A percentile compares a stretch with the other conserved stretches of the same genome.
phyloP scores from a whole-genome alignment of 2,329 filamentous ascomycete genomes.

The Huntiella bhutanensis region DNA sequence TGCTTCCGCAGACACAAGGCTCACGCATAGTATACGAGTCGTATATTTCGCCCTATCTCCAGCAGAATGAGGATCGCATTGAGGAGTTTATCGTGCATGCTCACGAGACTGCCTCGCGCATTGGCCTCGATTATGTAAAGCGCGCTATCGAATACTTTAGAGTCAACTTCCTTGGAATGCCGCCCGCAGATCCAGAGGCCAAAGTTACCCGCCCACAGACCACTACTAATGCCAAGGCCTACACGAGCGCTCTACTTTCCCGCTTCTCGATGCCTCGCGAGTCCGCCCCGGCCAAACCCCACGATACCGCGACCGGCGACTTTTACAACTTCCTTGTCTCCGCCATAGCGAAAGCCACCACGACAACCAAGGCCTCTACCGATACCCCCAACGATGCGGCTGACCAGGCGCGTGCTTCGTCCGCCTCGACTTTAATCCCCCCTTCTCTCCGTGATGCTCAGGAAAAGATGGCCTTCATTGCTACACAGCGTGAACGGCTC shows the following conservation, averaged over 20 bases:
- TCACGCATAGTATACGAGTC: constrained; percentile 69
- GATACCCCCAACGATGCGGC: constrained; percentile 6
- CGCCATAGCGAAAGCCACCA: constrained; percentile 29
- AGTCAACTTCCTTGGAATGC: constrained; percentile 61
- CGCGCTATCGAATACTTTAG: constrained; percentile 51
- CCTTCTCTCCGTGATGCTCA: constrained; percentile 41
- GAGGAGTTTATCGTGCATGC: constrained; percentile 71
- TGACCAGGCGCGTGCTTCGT: constrained; percentile 1
- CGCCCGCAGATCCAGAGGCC: constrained; percentile 29
- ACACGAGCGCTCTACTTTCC: constrained; percentile 66
- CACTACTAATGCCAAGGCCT: constrained; percentile 32
- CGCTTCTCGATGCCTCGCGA: constrained; percentile 66
- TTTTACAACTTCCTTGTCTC: constrained; percentile 62
- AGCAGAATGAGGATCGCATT: constrained; percentile 71
- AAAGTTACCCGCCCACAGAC: constrained; percentile 22
- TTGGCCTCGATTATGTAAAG: constrained; percentile 60
- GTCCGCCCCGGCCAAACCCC: constrained; percentile 17
- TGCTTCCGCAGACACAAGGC: constrained; percentile 93
- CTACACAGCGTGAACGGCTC: constrained; percentile 61
- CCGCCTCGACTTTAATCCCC: constrained; percentile 41
- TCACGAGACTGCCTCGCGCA: constrained; percentile 59
- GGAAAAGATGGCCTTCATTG: constrained; percentile 57
- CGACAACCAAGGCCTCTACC: constrained; percentile 17
- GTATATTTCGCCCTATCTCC: constrained; percentile 73
- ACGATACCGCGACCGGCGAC: constrained; percentile 35